phyloP scores from a whole-genome alignment of 306 rosid species.

The Lathyrus sativus region DNA sequence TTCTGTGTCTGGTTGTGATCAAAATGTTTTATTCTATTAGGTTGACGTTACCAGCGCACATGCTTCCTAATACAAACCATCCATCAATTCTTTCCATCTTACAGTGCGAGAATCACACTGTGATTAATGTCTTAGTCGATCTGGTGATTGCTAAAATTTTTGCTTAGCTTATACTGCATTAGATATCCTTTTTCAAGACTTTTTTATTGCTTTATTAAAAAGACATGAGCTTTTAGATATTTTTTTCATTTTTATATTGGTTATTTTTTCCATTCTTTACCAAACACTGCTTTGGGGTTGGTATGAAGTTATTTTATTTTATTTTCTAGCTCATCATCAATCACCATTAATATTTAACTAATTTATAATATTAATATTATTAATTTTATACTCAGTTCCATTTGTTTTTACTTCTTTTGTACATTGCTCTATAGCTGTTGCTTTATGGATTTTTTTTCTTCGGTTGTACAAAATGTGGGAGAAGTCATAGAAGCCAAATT shows the following conservation, averaged over 20 bases:
- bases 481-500: background rate
- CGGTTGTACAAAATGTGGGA: conserved; percentile 20
- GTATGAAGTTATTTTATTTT: background rate
- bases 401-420: conserved; percentile 5
- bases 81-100: conserved; percentile 71
- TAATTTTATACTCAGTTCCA: conserved; percentile 1
- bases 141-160: conserved; percentile 50
- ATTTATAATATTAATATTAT: background rate
- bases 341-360: background rate
- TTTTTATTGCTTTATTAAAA: conserved; percentile 11
- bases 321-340: background rate
- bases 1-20: conserved; percentile 28
- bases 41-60: conserved; percentile 66
- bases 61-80: conserved; percentile 85
- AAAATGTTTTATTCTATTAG: conserved; percentile 46
- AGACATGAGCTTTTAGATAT: background rate
- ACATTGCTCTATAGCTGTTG: conserved; percentile 1
- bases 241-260: background rate
- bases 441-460: conserved; percentile 2
- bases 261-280: conserved; percentile 6
- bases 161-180: conserved; percentile 31
- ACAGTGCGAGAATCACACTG: conserved; percentile 70
- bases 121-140: conserved; percentile 81
- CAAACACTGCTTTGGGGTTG: conserved; percentile 5
- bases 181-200: background rate